Percentiles rank a stretch among this genome's conserved stretches.
Evolutionary conservation across 352 stramenopile species (phyloP).

Genomic region (Phytophthora vignae): DNA sequence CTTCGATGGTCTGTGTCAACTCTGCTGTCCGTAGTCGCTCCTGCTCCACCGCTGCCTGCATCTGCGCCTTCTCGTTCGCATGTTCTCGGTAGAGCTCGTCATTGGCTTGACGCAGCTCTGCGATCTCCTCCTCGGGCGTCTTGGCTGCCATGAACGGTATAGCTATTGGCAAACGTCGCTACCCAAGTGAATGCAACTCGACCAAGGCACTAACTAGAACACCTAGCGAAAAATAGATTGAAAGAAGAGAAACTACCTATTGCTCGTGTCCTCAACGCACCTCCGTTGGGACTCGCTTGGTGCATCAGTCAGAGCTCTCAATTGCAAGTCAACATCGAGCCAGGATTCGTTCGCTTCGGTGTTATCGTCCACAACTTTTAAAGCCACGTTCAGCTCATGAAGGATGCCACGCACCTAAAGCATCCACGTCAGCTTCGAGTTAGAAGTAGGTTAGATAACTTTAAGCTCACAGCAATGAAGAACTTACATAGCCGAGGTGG

Average conservation of each 20-base stretch:
- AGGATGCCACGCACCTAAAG: conserved; percentile 43
- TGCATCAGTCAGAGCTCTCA: conserved; percentile 18
- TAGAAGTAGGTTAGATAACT: not conserved
- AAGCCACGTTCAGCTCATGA: conserved; percentile 34
- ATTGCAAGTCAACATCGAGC: conserved; percentile 33
- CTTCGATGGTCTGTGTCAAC: conserved; percentile 49
- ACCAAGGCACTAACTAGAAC: not conserved
- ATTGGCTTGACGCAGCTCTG: conserved; percentile 59
- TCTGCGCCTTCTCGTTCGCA: conserved; percentile 80
- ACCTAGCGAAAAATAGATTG: conserved; percentile 35
- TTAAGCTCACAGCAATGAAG: not conserved
- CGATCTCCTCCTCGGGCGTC: conserved; percentile 59
- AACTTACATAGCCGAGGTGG: conserved; percentile 43
- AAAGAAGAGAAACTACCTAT: conserved; percentile 18
- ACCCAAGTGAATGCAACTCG: conserved; percentile 7
- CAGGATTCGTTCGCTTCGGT: conserved; percentile 27
- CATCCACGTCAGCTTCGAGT: not conserved
- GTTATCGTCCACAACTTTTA: conserved; percentile 26
- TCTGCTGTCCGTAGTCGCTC: conserved; percentile 57
- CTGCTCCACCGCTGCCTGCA: conserved; percentile 78
- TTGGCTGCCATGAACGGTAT: conserved; percentile 31
- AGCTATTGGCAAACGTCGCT: conserved; percentile 1
- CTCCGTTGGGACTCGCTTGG: not conserved
- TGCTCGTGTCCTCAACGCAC: not conserved
- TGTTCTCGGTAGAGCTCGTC: conserved; percentile 72